Evolutionary conservation across 2,329 filamentous ascomycete genomes (phyloP).

Genomic region (Fusarium papillatum): DNA sequence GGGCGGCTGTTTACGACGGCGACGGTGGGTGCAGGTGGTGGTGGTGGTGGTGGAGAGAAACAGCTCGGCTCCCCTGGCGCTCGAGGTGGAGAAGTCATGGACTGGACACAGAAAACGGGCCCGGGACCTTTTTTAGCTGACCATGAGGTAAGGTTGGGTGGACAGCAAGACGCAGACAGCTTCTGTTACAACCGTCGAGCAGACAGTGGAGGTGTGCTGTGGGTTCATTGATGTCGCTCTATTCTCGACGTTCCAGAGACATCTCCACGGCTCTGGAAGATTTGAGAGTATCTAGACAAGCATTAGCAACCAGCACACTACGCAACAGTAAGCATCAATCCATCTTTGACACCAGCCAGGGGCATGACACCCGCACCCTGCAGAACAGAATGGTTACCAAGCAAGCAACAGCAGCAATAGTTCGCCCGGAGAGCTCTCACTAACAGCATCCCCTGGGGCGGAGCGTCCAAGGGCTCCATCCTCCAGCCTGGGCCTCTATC

Average conservation of each 20-base stretch:
- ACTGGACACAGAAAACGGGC: constrained; percentile 19
- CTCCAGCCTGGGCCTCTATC: neutral
- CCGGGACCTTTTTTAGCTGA: constrained; percentile 36
- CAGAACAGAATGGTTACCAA: neutral
- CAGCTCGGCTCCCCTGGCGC: constrained; percentile 29
- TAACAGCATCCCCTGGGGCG: constrained; percentile 1
- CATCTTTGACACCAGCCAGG: neutral
- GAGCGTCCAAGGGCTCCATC: neutral
- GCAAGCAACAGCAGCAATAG: neutral
- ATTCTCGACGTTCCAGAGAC: neutral
- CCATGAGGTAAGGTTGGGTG: constrained; percentile 26
- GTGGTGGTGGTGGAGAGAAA: constrained; percentile 34
- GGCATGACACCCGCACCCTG: neutral
- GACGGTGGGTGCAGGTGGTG: constrained; percentile 37
- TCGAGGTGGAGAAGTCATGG: constrained; percentile 20
- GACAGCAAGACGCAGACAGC: constrained; percentile 6
- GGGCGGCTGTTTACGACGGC: constrained; percentile 31
- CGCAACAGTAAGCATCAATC: neutral
- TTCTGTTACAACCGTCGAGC: constrained; percentile 16
- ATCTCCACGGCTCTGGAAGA: neutral
- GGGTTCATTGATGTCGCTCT: neutral
- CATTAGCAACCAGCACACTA: neutral
- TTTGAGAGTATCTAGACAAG: neutral
- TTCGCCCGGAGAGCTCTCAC: neutral
- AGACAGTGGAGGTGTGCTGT: neutral